A percentile compares a stretch with the other conserved stretches of the same genome.
These are phyloP conservation scores for Penicillium sp. DNA, from an alignment of 2,329 filamentous ascomycete genomes.

Conservation along the genomic window DNA sequence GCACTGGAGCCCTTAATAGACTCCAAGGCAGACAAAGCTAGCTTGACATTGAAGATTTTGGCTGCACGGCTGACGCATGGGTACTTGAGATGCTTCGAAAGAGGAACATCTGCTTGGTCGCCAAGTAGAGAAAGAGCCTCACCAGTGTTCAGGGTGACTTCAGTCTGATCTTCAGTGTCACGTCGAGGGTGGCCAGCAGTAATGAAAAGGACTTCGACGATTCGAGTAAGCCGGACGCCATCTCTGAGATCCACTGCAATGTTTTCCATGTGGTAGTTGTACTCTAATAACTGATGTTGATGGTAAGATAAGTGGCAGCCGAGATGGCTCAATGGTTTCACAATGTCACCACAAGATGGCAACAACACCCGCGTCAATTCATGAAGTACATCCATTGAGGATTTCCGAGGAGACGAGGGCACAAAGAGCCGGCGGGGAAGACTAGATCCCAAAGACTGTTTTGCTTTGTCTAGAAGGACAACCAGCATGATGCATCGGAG, in stretches of 20 bases:
- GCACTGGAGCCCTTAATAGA: slow-evolving; percentile 42
- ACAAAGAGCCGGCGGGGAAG: slow-evolving; percentile 52
- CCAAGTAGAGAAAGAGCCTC: slow-evolving; percentile 41
- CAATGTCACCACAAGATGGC: slow-evolving; percentile 59
- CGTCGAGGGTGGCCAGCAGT: slow-evolving; percentile 31
- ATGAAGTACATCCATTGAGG: slow-evolving; percentile 55
- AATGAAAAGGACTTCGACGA: slow-evolving; percentile 60
- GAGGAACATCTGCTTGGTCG: slow-evolving; percentile 43
- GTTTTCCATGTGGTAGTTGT: slow-evolving; percentile 58
- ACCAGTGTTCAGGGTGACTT: slow-evolving; percentile 47
- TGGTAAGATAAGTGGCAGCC: slow-evolving; percentile 56
- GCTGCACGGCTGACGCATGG: slow-evolving; percentile 56
- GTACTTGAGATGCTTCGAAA: slow-evolving; percentile 60
- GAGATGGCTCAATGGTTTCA: slow-evolving; percentile 55
- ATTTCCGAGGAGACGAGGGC: slow-evolving; percentile 54
- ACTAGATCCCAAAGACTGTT: slow-evolving; percentile 34
- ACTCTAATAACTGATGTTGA: slow-evolving; percentile 60
- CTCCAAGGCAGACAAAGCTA: slow-evolving; percentile 56
- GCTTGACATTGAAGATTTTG: slow-evolving; percentile 60
- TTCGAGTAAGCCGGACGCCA: slow-evolving; percentile 58
- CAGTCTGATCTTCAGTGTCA: slow-evolving; percentile 41
- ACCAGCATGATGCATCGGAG: slow-evolving; percentile 61
- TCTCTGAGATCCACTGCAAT: slow-evolving; percentile 63
- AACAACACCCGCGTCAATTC: slow-evolving; percentile 55
- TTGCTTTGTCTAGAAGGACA: slow-evolving; percentile 58